Evolutionary conservation across 345 rosid genomes (phyloP), one percentile per base, ranked within the genome.

Genomic region (Gossypioides kirkii): DNA sequence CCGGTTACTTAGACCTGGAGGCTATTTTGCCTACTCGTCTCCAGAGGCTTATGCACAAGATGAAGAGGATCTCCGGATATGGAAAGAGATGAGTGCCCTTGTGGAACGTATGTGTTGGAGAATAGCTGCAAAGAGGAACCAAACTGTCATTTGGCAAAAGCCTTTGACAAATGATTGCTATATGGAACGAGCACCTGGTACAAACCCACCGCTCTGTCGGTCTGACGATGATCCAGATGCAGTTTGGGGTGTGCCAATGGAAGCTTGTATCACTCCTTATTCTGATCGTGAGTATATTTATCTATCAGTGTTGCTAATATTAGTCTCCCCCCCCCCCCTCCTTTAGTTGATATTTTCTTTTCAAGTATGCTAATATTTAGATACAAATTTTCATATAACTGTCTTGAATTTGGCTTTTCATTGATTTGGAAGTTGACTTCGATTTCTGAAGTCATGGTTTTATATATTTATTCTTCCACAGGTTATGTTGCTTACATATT

Each of bases 41-140:
- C 99, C 99, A 64, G 99, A 95, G 83, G 97, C 97, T 17, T 95
- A 95, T 71, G 99, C 99, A 1, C 98, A 95, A 79, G 98, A 95
- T 52, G 97, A 95, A 76, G 97, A 93, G 78, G 88, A 90, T 88
- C 90, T 88, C 50, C 91, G 88, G 77, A 95, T 95, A 42, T 93
- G 99, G 99, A 93, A 72, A 67, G 89, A 89, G 77, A 93, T 95
- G 98, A 95, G 98, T 75, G 85, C 90, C 76, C 92, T 95, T 75
- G 99, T 88, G 20, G 90, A 76, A 25, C 80, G 94, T 32, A 95
- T 95, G 99, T 95, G 99, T 72, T 95, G 99, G 99, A 91, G 83
- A 76, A 84, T 95, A 72, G 99, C 97, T 73, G 79, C 86, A 10
- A 95, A 91, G 85, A 86, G 82, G 86, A 91, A 95, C 82, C 99